Conservation (phyloP, 2,329 filamentous ascomycete species). For the Microcyclospora pomicola region DNA sequence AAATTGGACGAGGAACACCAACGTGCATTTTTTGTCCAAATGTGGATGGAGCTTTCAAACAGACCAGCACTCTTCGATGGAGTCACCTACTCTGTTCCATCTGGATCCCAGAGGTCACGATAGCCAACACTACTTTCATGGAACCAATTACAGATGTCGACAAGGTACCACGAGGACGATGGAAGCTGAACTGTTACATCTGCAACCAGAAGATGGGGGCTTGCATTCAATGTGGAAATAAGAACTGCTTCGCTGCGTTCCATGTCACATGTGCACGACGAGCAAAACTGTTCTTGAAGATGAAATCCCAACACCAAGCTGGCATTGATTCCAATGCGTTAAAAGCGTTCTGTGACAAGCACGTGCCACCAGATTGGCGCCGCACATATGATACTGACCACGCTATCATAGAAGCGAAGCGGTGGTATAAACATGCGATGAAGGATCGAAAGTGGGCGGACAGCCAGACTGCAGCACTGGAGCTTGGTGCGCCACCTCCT, state of each 20-base stretch:
- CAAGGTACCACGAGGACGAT: constrained; percentile 86
- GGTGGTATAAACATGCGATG: constrained; percentile 83
- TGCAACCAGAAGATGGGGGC: constrained; percentile 96
- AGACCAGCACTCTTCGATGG: constrained; percentile 93
- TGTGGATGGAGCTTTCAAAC: constrained; percentile 94
- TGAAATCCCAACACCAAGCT: constrained; percentile 81
- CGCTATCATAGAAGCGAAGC: constrained; percentile 70
- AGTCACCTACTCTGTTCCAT: constrained; percentile 91
- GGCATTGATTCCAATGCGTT: constrained; percentile 69
- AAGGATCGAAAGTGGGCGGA: constrained; percentile 83
- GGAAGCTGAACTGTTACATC: constrained; percentile 80
- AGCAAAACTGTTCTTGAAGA: constrained; percentile 78
- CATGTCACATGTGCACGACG: constrained; percentile 90
- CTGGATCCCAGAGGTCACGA: constrained; percentile 94
- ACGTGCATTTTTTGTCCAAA: constrained; percentile 98
- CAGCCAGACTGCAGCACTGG: constrained; percentile 68
- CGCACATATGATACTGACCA: constrained; percentile 70
- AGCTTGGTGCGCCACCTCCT: constrained; percentile 54
- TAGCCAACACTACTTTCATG: constrained; percentile 95
- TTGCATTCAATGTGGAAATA: constrained; percentile 96
- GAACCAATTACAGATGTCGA: constrained; percentile 97
- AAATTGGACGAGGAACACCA: constrained; percentile 82
- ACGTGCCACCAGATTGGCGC: constrained; percentile 79
- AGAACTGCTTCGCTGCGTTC: constrained; percentile 91
- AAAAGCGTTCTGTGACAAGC: constrained; percentile 92